Conservation (phyloP, 2,329 filamentous ascomycete species). For the Trichophyton simii region DNA sequence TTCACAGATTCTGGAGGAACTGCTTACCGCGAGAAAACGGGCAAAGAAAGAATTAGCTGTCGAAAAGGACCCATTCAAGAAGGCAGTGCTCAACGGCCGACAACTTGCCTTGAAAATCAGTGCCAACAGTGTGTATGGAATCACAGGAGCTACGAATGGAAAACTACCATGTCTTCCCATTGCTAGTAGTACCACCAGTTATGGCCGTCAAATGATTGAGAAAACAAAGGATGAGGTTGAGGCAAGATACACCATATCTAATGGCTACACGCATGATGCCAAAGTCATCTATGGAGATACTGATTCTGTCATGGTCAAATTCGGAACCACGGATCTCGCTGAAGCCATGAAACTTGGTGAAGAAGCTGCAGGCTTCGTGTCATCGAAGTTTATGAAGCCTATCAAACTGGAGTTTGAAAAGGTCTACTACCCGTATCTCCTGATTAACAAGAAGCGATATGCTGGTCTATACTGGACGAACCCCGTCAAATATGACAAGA, state of each 20-base stretch:
- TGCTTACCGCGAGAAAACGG: conserved; percentile 81
- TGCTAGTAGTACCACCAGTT: conserved; percentile 92
- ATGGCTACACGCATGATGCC: conserved; percentile 87
- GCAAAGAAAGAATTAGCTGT: conserved; percentile 80
- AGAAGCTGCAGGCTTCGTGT: conserved; percentile 79
- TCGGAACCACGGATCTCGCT: conserved; percentile 73
- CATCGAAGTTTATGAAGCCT: conserved; percentile 82
- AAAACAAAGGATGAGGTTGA: conserved; percentile 96
- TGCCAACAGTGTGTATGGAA: conserved; percentile 93
- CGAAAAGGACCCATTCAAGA: conserved; percentile 93
- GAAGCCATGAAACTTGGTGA: conserved; percentile 93
- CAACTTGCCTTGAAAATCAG: conserved; percentile 93
- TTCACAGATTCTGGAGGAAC: conserved; percentile 88
- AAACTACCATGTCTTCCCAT: conserved; percentile 92
- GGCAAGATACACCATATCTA: conserved; percentile 74
- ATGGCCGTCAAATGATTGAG: conserved; percentile 97
- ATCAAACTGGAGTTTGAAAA: conserved; percentile 99
- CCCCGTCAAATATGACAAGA: conserved; percentile 91
- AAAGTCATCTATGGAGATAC: conserved; percentile 98
- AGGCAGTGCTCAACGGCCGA: conserved; percentile 92
- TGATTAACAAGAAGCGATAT: conserved; percentile 99
- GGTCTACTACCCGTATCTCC: conserved; percentile 91
- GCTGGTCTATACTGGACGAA: conserved; percentile 97
- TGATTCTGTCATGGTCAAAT: conserved; percentile 99
- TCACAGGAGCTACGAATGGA: conserved; percentile 90